Base-by-base conservation (phyloP, 305 asterid genomes). In the Ilex paraguariensis region DNA sequence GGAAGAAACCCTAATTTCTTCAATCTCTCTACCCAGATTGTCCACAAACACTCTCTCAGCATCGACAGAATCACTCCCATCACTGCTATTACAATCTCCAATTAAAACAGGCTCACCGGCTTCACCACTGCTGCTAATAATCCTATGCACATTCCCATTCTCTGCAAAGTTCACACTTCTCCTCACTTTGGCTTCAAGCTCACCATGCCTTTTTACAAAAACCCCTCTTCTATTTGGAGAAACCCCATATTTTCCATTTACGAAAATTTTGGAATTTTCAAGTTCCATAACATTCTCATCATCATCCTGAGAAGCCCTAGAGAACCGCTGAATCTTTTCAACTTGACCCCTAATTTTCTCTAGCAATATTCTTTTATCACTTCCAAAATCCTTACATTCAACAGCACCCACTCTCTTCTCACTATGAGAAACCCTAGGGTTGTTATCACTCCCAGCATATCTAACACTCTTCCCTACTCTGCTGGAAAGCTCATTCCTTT, bases 81-180 rank as follows among this genome's bases (percentile, higher is more conserved):
- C 77, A 10, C 55, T 40, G 63, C 67, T 64, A 53, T 54, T 70
- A 61, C 69, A 57, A 8, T 72, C 75, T 67, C 70, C 82, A 17
- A 59, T 67, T 46, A 59, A 64, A 57, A 54, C 58, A 10, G 69
- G 76, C 68, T 58, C 62, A 9, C 31, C 13, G 3, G 69, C 75
- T 66, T 58, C 62, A 9, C 31, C 13, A 3, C 54, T 54, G 59
- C 63, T 57, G 65, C 73, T 75, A 50, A 63, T 46, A 58, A 73
- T 70, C 50, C 66, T 51, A 36, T 77, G 74, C 51, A 72, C 82
- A 56, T 78, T 73, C 0, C 76, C 85, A 51, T 82, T 63, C 71
- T 87, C 89, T 1, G 72, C 82, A 82, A 87, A 90, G 62, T 75
- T 86, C 70, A 86, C 96, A 62, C 62, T 81, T 79, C 78, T 90